These are phyloP conservation scores for Euphrasia confusa DNA, from an alignment of 257 asterid genomes.

Conservation along the genomic window DNA sequence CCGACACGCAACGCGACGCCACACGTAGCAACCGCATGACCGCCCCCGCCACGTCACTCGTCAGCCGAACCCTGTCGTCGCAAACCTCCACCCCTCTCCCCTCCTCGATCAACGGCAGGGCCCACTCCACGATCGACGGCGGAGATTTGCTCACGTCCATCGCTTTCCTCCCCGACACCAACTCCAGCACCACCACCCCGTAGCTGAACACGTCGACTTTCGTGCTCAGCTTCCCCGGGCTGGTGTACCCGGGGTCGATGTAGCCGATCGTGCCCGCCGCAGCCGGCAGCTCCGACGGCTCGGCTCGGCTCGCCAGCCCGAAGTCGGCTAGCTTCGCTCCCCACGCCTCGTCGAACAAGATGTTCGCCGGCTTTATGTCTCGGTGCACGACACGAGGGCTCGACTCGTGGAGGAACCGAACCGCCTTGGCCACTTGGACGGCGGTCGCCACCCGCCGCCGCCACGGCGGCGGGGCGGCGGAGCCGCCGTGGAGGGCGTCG, in stretches of 20 bases:
- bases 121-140: slow-evolving; percentile 65
- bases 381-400: slow-evolving; percentile 47
- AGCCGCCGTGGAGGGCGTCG: slow-evolving; percentile 38
- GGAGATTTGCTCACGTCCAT: slow-evolving; percentile 54
- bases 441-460: slow-evolving; percentile 41
- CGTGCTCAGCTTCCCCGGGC: slow-evolving; percentile 52
- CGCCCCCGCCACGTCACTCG: slow-evolving; percentile 27
- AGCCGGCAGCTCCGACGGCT: slow-evolving; percentile 40
- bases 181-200: slow-evolving; percentile 62
- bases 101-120: slow-evolving; percentile 33
- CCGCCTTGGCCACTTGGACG: slow-evolving; percentile 40
- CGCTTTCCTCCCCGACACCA: slow-evolving; percentile 44
- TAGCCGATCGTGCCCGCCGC: slow-evolving; percentile 81
- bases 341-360: slow-evolving; percentile 45
- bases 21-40: slow-evolving; percentile 29
- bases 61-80: slow-evolving; percentile 32
- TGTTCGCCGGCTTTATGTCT: slow-evolving; percentile 63
- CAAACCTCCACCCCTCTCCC: slow-evolving; percentile 35
- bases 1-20: slow-evolving; percentile 48
- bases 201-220: slow-evolving; percentile 62
- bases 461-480: slow-evolving; percentile 37
- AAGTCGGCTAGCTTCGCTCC: slow-evolving; percentile 59
- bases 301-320: slow-evolving; percentile 41
- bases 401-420: slow-evolving; percentile 44
- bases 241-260: slow-evolving; percentile 60